Percentiles rank a stretch among this genome's conserved stretches.
phyloP scores from a whole-genome alignment of 2,329 filamentous ascomycete species.

The Hypoxylon rubiginosum region DNA sequence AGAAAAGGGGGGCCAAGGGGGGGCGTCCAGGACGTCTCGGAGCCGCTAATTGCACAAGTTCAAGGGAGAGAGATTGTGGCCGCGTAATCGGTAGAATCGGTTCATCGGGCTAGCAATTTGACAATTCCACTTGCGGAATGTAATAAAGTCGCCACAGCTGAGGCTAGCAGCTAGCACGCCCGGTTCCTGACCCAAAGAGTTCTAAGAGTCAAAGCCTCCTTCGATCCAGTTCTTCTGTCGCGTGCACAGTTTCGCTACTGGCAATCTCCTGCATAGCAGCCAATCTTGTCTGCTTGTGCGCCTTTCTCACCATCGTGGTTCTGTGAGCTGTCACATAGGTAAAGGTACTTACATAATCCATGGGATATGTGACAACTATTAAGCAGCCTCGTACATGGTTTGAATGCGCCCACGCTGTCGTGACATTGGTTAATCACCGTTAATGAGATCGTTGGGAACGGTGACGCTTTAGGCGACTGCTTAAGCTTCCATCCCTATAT shows the following conservation, averaged over 20 bases:
- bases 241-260: conserved; percentile 11
- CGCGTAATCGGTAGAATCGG: conserved; percentile 30
- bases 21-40: background rate
- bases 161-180: background rate
- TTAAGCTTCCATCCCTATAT: background rate
- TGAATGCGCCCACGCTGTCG: background rate
- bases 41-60: background rate
- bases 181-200: background rate
- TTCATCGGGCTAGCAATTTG: conserved; percentile 27
- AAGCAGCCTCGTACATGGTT: background rate
- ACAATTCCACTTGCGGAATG: conserved; percentile 27
- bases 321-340: background rate
- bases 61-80: conserved; percentile 36
- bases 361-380: background rate
- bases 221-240: conserved; percentile 12
- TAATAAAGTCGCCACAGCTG: conserved; percentile 6
- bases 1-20: conserved; percentile 18
- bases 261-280: background rate
- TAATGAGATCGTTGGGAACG: background rate
- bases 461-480: background rate
- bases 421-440: background rate
- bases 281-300: background rate
- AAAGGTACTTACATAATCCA: background rate
- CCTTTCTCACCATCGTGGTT: background rate
- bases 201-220: background rate